Evolutionary conservation across 352 stramenopile genomes (phyloP), one percentile per base, ranked within the genome.

Genomic region (Globisporangium paddicum): DNA sequence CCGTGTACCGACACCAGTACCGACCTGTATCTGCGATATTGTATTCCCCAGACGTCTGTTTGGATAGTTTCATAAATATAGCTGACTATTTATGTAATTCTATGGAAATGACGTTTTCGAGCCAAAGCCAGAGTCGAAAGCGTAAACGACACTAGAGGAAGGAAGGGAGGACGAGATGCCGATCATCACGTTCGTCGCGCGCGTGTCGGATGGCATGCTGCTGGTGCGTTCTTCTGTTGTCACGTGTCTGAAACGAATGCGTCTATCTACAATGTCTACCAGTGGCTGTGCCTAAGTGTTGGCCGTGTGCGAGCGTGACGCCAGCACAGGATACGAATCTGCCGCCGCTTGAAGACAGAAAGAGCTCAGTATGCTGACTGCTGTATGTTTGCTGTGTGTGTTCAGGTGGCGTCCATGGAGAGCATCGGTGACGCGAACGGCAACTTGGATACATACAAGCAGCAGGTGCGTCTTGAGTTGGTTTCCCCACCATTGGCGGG

Each of bases 121-220:
- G 35, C 19, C 38, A 44, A 44, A 44, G 38, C 38, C 18, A 18
- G 38, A 44, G n/a, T 44, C 38, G 37, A 51, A 51, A 50, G 14
- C 40, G 23, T 5, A 5, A 50, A 49, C 14, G 5, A 50, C 21
- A 11, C 44, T 49, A 10, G 8, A 25, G 28, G 9, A 53, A 44
- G 41, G n/a, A 49, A 32, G 32, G 11, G 14, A 53, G 40, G 9
- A 19, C 7, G 23, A 49, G 59, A 98, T 98, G 93, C 92, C 93
- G 61, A 95, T 97, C 62, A 93, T 98, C 67, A 98, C 93, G 48
- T 97, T 98, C 66, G 79, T 98, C 8, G 93, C 93, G 63, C 88
- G 93, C 58, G 83, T 98, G 34, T 96, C 87, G 42, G 93, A 98
- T 68, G 93, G 93, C 51, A 95, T 98, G 76, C 74, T 98, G 49